Evolutionary conservation across 768 basidiomycete genomes (phyloP), one percentile per base, ranked within the genome.

Genomic region (Gyrodon lividus): DNA sequence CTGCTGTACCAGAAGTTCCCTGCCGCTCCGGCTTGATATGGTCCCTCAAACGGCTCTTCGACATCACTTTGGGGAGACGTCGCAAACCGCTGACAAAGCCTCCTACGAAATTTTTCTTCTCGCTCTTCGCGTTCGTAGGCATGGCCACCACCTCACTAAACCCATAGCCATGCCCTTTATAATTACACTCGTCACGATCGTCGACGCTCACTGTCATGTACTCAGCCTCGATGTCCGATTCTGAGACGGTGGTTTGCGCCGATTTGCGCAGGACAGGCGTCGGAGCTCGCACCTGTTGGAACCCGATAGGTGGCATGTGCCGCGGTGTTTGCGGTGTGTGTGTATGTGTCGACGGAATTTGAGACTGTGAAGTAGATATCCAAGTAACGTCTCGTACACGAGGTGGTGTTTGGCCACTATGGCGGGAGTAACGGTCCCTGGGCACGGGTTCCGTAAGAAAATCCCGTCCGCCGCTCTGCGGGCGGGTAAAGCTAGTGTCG

Each of bases 171-270:
- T 69, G 60, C 16, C 55, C 53, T 14, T 43, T 50, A 51, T 53
- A 50, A 22, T 56, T 23, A 39, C 42, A 53, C 3, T 66, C 66
- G 26, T 58, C 62, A 19, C 51, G 51, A 42, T 59, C 57, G 4
- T 61, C 62, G 5, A 69, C 57, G 23, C 51, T 66, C 55, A 69
- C 64, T 5, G 67, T 69, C 67, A 69, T 70, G 48, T 69, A 69
- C 42, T 70, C 69, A 40, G 65, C 65, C 22, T 67, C 66, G 16
- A 68, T 26, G 16, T 69, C 67, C 6, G 67, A 67, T 35, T 69
- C 67, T 24, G 67, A 51, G 16, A 70, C 59, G 12, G 67, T 61
- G 12, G 67, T 69, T 31, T 64, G 62, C 0, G 57, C 62, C 14
- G 68, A 66, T 51, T 60, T 65, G 40, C 58, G 69, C 28, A 63